Evolutionary conservation across 495 filamentous ascomycete genomes (phyloP), one percentile per base, ranked within the genome.

Genomic region (Penicillium daleae): DNA sequence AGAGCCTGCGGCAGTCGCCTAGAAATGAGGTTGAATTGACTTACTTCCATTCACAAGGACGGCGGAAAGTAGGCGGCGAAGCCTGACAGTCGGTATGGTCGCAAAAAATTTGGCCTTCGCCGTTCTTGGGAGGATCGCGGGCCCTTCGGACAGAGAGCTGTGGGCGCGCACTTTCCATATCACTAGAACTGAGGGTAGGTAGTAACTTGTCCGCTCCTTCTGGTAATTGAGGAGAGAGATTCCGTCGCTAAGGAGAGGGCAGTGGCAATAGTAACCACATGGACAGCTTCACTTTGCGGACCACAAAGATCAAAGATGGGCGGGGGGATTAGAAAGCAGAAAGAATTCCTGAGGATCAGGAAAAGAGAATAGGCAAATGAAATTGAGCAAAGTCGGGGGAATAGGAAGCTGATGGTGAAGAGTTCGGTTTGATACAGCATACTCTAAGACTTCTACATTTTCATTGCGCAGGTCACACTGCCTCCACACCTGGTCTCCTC

Each of bases 11-110:
- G 21, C 21, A 60, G 35, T 15, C n/a, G 37, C 32, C 32, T 44
- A 3, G 10, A 44, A 44, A 44, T 4, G 46, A 39, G 8, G 27
- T 40, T 53, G 42, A 44, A 44, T 44, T 64, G 13, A 83, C 92
- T 86, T 80, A 93, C 92, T 85, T 92, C 91, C 91, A 97, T 81
- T 97, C 93, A 75, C 92, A 96, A 61, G 90, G 92, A 61, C 93
- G 85, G 37, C 84, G 78, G 67, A 97, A 96, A 6, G 80, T 85
- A 19, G 83, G 84, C 29, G 81, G 73, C 2, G 78, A 74, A 24
- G 83, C 74, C 26, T 72, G 76, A 63, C 89, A 92, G 22, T 85
- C 84, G 3, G 77, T 74, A 59, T 85, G 86, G 22, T 83, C 82
- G 74, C 93, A 97, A 35, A 83, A 80, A 60, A 87, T 91, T 64